A percentile compares a stretch with the other conserved stretches of the same genome.
Evolutionary conservation across 495 filamentous ascomycete species (phyloP).

Genomic region (Penicillium lividum): DNA sequence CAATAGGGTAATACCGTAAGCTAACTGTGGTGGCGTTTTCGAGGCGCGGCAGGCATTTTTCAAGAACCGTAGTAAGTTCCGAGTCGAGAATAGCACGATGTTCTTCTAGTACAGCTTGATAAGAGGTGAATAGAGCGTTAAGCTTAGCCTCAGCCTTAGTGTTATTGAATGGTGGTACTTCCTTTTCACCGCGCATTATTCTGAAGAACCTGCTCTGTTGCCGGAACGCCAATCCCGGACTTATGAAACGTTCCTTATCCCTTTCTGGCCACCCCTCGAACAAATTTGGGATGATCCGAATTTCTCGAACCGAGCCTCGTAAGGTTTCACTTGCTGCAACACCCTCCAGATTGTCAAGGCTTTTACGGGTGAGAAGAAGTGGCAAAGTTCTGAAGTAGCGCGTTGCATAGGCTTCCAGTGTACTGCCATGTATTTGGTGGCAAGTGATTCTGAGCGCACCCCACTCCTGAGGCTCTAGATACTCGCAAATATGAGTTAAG

Average conservation of each 20-base stretch:
- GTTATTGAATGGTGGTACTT: no score
- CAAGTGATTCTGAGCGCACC: slow-evolving; percentile 10
- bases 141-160: slow-evolving; percentile 1
- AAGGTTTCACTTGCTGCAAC: slow-evolving; percentile 7
- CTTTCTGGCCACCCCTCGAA: slow-evolving; percentile 5
- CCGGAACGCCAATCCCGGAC: no score
- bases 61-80: not conserved
- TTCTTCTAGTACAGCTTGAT: slow-evolving; percentile 5
- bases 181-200: no score
- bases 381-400: slow-evolving; percentile 7
- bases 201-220: no score
- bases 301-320: slow-evolving; percentile 5
- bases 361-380: slow-evolving; percentile 11
- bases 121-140: slow-evolving; percentile 5
- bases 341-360: slow-evolving; percentile 2
- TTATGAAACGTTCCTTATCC: slow-evolving; percentile 2
- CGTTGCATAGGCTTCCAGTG: slow-evolving; percentile 11
- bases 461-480: slow-evolving; percentile 11
- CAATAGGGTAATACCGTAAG: slow-evolving; percentile 3
- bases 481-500: slow-evolving; percentile 7
- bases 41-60: slow-evolving; percentile 9
- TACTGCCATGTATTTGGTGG: slow-evolving; percentile 2
- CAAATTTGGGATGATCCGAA: slow-evolving; percentile 7
- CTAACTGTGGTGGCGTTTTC: slow-evolving; percentile 4
- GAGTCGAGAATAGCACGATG: slow-evolving; percentile 11